These are phyloP conservation scores for Fraxinus latifolia DNA, from an alignment of 305 asterid species.

Conservation along the genomic window DNA sequence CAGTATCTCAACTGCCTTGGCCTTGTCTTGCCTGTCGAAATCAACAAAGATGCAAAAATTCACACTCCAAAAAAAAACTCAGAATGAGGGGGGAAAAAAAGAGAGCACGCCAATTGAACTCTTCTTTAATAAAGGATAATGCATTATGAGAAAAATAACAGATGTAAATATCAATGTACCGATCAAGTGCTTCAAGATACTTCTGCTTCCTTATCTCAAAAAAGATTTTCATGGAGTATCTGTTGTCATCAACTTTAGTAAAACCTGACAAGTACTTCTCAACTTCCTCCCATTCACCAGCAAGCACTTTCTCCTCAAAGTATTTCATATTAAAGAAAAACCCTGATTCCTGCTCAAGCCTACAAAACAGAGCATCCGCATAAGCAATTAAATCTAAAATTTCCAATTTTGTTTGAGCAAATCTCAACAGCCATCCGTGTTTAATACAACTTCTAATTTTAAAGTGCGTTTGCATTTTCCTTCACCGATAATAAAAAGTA, in stretches of 20 bases:
- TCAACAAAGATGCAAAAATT: slow-evolving; percentile 3
- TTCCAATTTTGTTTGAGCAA: not conserved
- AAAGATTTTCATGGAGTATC: slow-evolving; percentile 85
- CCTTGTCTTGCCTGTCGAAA: slow-evolving; percentile 61
- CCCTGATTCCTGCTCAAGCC: slow-evolving; percentile 87
- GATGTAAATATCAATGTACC: slow-evolving; percentile 36
- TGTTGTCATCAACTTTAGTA: slow-evolving; percentile 76
- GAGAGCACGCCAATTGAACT: not conserved
- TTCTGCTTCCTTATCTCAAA: slow-evolving; percentile 79
- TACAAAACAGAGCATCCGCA: slow-evolving; percentile 26
- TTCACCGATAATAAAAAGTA: slow-evolving; percentile 1
- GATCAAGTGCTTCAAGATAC: slow-evolving; percentile 83
- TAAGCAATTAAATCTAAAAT: slow-evolving; percentile 5
- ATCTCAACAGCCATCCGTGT: not conserved
- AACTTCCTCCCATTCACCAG: slow-evolving; percentile 86
- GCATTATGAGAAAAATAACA: slow-evolving; percentile 1
- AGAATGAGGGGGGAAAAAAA: not conserved
- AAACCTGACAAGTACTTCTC: slow-evolving; percentile 82
- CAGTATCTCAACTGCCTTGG: slow-evolving; percentile 77
- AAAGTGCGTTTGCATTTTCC: not conserved
- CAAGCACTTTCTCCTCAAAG: slow-evolving; percentile 78
- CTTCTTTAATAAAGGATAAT: not conserved
- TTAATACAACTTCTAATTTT: slow-evolving; percentile 3
- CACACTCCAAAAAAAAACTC: not conserved
- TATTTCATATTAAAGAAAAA: slow-evolving; percentile 78